These are phyloP conservation scores for Saccharomyces jurei DNA, from an alignment of 805 yeast species.

Conservation along the genomic window DNA sequence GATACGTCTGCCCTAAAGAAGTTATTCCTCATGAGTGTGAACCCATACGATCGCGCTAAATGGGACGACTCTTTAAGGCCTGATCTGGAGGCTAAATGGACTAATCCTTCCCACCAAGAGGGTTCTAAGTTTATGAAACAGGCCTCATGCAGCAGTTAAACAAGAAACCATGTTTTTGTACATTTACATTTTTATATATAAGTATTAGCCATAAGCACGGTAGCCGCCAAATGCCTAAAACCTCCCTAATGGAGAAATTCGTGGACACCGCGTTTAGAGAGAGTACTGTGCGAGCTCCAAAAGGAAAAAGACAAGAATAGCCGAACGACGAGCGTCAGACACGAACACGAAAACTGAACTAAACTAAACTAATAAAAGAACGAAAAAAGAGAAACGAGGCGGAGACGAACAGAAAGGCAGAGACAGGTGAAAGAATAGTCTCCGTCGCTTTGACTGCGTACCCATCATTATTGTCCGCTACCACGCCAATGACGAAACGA, in stretches of 20 bases:
- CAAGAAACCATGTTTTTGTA: not conserved
- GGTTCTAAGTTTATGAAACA: constrained; percentile 53
- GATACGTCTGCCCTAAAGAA: constrained; percentile 44
- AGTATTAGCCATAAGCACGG: not conserved
- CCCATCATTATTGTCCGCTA: not conserved
- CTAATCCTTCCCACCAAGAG: constrained; percentile 31
- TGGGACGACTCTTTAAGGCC: constrained; percentile 52
- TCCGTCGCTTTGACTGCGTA: not conserved
- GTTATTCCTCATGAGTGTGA: constrained; percentile 58
- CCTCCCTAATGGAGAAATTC: not conserved
- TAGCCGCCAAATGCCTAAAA: not conserved
- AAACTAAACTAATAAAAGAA: not conserved
- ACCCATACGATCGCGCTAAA: constrained; percentile 61
- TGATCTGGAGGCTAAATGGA: constrained; percentile 52
- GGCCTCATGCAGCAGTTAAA: constrained; percentile 59
- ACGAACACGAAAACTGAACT: not conserved
- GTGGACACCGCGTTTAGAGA: not conserved
- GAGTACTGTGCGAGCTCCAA: not conserved
- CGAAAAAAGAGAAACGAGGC: not conserved
- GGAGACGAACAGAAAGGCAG: not conserved
- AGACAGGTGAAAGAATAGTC: not conserved
- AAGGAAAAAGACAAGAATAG: not conserved
- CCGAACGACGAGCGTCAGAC: not conserved
- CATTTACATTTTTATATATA: not conserved
- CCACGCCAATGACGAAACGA: not conserved